Evolutionary conservation across 352 stramenopile genomes (phyloP), one percentile per base, ranked within the genome.

Genomic region (Phytopythium sindhum): DNA sequence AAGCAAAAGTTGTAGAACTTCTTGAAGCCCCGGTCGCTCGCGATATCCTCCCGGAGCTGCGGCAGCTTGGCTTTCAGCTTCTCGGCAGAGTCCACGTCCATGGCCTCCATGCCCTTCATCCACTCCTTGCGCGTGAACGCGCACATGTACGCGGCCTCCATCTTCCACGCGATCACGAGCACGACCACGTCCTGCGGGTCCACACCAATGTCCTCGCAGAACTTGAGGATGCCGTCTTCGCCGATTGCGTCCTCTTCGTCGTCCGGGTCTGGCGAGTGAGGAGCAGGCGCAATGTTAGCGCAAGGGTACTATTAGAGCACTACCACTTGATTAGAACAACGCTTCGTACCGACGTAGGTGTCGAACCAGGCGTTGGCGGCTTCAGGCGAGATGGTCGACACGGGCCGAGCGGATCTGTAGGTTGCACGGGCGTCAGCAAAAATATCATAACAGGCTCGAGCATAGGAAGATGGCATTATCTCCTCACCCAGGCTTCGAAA

Each of bases 1-100:
- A 96, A 96, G 69, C 86, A 94, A 63, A 95, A 96, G 65, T 76
- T 78, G 67, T 96, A 96, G 41, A 96, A 93, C 61, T 80, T 83
- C 67, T 92, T 95, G 67, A 93, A 95, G 24, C 70, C 60, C 26
- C 28, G 44, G 42, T 91, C 77, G 58, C 62, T 81, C 21, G 72
- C 67, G 56, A 93, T 88, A 29, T 74, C 64, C 39, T 81, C 72
- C 44, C 75, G 84, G 39, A 95, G 62, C 45, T 80, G 68, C 11
- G 77, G 69, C 31, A 94, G 66, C 66, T 87, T 78, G 24, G 60
- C 67, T 65, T 81, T 86, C 7, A 96, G 71, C 68, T 86, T 83
- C 11, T 69, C 67, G 14, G 63, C 54, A 51, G 82, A 91, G 68
- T 96, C 87, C 62, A 81, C 88, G 44, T 84, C 69, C 67, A 96